These are phyloP conservation scores for Theileria parva DNA, from an alignment of 169 alveolate species.

Conservation along the genomic window DNA sequence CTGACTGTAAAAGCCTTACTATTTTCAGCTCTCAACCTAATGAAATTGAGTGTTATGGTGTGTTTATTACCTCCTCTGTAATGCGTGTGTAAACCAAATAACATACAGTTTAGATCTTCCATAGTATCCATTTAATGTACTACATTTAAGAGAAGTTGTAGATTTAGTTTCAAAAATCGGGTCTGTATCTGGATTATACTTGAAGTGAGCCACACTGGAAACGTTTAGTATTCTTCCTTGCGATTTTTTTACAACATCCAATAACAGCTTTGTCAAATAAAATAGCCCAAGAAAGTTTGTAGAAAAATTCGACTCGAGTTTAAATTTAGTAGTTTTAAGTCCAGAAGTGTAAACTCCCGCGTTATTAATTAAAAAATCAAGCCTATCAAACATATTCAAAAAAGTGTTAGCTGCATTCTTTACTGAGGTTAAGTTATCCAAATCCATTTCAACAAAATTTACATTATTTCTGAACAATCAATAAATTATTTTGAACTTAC, in stretches of 20 bases:
- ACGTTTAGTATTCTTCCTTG: conserved; percentile 49
- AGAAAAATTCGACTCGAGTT: conserved; percentile 40
- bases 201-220: conserved; percentile 61
- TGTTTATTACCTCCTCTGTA: conserved; percentile 40
- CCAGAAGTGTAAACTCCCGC: conserved; percentile 38
- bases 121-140: conserved; percentile 17
- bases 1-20: conserved; percentile 30
- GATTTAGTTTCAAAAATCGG: conserved; percentile 11
- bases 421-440: conserved; percentile 43
- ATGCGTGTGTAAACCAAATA: conserved; percentile 61
- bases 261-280: conserved; percentile 37
- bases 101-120: conserved; percentile 50
- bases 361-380: conserved; percentile 59
- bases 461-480: conserved; percentile 23
- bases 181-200: conserved; percentile 49
- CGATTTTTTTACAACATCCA: conserved; percentile 20
- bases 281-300: conserved; percentile 62
- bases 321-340: conserved; percentile 14
- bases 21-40: conserved; percentile 6
- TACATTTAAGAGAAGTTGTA: conserved; percentile 3
- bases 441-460: conserved; percentile 58
- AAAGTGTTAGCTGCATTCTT: conserved; percentile 33
- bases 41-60: not conserved
- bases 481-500: conserved; percentile 9
- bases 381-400: conserved; percentile 9